Percentiles rank a stretch among this genome's conserved stretches.
Conservation (phyloP, 2,329 filamentous ascomycete genomes). For the Aspergillus niger region DNA sequence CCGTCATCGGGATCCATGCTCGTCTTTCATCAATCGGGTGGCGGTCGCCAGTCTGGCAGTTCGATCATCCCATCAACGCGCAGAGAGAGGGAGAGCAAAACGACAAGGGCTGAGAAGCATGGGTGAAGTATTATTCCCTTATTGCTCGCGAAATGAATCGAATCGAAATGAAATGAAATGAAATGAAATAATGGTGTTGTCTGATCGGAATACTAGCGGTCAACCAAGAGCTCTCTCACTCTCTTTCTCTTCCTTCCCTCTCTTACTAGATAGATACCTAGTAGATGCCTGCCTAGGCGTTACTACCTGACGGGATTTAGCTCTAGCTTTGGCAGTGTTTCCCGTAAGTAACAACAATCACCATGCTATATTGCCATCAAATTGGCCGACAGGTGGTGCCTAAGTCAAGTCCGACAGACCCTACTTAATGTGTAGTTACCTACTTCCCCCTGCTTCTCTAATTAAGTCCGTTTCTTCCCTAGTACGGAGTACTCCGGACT, state of each 20-base stretch:
- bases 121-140: background rate
- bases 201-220: slow-evolving; percentile 3
- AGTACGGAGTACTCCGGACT: slow-evolving; percentile 1
- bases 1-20: background rate
- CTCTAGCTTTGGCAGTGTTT: too few species aligned
- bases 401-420: background rate
- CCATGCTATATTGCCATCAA: background rate
- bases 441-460: background rate
- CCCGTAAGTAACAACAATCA: too few species aligned
- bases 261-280: too few species aligned
- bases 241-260: background rate
- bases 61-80: background rate
- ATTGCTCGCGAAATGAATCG: background rate
- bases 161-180: too few species aligned
- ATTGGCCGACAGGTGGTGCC: background rate
- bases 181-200: background rate
- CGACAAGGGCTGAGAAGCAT: background rate
- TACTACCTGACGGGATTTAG: too few species aligned
- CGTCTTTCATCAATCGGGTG: background rate
- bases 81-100: background rate
- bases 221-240: background rate
- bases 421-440: background rate
- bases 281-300: too few species aligned
- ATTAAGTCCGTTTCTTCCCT: background rate
- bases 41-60: background rate